Evolutionary conservation across 306 rosid species (phyloP).

Genomic region (Quercus variabilis): DNA sequence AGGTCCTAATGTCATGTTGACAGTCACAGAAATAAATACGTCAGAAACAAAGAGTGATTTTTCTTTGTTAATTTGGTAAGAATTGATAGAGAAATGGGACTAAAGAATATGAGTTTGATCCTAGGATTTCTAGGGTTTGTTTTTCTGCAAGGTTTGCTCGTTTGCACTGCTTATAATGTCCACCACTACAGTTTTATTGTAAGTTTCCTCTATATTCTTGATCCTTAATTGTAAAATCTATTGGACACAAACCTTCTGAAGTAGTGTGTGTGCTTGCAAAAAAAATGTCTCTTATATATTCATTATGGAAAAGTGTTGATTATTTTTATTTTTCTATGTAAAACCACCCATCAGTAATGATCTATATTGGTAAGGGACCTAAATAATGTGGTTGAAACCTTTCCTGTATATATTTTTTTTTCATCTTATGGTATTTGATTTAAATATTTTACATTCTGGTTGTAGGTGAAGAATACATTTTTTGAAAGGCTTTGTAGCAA

Average conservation of each 20-base stretch:
- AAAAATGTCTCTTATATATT: no score
- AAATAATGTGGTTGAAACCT: no score
- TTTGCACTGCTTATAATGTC: conserved; percentile 11
- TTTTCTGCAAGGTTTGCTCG: not conserved
- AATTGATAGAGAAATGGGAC: not conserved
- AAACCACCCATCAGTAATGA: no score
- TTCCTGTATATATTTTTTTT: no score
- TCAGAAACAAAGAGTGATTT: not conserved
- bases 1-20: not conserved
- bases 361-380: no score
- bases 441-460: no score
- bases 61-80: not conserved
- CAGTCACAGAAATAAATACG: not conserved
- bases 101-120: not conserved
- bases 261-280: not conserved
- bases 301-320: no score
- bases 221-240: no score
- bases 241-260: no score
- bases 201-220: not conserved
- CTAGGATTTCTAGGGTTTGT: not conserved
- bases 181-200: conserved; percentile 22
- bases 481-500: conserved; percentile 21
- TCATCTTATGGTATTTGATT: no score
- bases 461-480: conserved; percentile 23
- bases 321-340: no score